Conservation (phyloP, 768 basidiomycete genomes). For the Pulveroboletus ravenelii region DNA sequence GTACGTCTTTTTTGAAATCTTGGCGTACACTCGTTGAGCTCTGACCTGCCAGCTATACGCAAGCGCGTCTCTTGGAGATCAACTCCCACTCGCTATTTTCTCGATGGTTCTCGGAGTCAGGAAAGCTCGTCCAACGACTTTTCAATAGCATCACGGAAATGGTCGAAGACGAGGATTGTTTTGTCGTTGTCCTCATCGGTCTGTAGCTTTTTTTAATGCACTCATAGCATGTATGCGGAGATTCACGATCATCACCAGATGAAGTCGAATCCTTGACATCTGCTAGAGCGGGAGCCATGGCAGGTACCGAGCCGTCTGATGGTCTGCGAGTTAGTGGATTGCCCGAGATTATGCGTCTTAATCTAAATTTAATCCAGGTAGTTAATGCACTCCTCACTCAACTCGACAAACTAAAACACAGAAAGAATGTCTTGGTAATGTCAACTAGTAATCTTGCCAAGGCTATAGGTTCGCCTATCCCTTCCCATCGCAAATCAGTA, state of each 20-base stretch:
- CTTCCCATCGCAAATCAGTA: not conserved
- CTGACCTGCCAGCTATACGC: slow-evolving; percentile 58
- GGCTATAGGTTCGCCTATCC: slow-evolving; percentile 72
- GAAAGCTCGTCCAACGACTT: slow-evolving; percentile 92
- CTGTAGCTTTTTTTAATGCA: slow-evolving; percentile 1
- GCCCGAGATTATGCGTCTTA: not conserved
- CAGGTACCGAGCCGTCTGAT: slow-evolving; percentile 93
- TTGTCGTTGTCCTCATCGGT: slow-evolving; percentile 95
- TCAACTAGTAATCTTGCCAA: slow-evolving; percentile 93
- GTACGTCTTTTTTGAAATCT: slow-evolving; percentile 36
- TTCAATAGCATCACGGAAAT: slow-evolving; percentile 87
- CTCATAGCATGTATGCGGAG: slow-evolving; percentile 3
- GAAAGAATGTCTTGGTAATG: slow-evolving; percentile 93
- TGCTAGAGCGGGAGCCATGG: slow-evolving; percentile 90
- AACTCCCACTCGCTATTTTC: slow-evolving; percentile 98
- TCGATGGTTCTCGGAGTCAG: slow-evolving; percentile 99
- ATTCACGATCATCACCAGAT: slow-evolving; percentile 44
- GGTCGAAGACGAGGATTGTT: slow-evolving; percentile 86
- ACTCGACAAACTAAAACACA: slow-evolving; percentile 89
- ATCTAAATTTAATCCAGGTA: slow-evolving; percentile 52
- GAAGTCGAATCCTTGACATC: slow-evolving; percentile 96
- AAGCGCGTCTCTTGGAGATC: slow-evolving; percentile 89
- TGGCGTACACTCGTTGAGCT: not conserved
- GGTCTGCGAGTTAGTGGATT: slow-evolving; percentile 70
- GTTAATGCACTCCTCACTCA: slow-evolving; percentile 97